A percentile compares a stretch with the other conserved stretches of the same genome.
Conservation (phyloP, 768 basidiomycete genomes). For the Suillus plorans region DNA sequence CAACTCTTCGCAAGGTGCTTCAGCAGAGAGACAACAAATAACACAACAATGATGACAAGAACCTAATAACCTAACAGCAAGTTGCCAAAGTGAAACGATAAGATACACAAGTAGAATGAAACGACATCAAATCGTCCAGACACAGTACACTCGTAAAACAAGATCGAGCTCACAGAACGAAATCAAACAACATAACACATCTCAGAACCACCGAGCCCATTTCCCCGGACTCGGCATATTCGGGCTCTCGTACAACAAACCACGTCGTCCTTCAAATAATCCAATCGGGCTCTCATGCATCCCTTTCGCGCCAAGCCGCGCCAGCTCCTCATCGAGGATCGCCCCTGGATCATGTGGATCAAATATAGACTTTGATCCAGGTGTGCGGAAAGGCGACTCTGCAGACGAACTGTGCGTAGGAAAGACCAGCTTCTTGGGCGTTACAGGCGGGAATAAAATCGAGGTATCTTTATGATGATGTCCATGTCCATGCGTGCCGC, state of each 20-base stretch:
- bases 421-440: slow-evolving; percentile 44
- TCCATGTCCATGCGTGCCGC: slow-evolving; percentile 23
- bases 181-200: neutral
- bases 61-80: neutral
- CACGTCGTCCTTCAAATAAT: slow-evolving; percentile 58
- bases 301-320: slow-evolving; percentile 43
- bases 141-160: neutral
- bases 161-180: neutral
- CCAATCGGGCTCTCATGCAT: slow-evolving; percentile 64
- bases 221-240: slow-evolving; percentile 56
- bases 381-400: slow-evolving; percentile 52
- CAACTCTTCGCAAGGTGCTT: neutral
- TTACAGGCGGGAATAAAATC: slow-evolving; percentile 36
- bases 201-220: slow-evolving; percentile 52
- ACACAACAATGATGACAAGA: neutral
- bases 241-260: slow-evolving; percentile 75
- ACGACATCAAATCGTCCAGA: neutral
- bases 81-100: neutral
- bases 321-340: slow-evolving; percentile 72
- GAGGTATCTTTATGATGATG: slow-evolving; percentile 14
- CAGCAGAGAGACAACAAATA: neutral
- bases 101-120: slow-evolving; percentile 2
- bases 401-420: slow-evolving; percentile 22
- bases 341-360: slow-evolving; percentile 73
- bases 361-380: slow-evolving; percentile 45